Evolutionary conservation across 2,329 filamentous ascomycete genomes (phyloP), one percentile per base, ranked within the genome.

Genomic region (Penicillium sp.): DNA sequence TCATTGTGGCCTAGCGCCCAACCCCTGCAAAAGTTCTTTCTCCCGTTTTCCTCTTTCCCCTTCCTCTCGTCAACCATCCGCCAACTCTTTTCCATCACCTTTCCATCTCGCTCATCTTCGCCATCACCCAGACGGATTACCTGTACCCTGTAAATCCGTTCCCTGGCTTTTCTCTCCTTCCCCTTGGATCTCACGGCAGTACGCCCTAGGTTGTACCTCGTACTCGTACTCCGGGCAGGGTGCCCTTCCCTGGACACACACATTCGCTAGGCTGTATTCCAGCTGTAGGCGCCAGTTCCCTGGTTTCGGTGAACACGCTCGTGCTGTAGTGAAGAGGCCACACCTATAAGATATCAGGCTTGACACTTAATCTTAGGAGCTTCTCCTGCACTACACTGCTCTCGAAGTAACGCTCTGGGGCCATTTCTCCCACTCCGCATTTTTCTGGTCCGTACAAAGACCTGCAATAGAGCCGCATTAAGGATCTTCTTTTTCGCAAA

Each of bases 251-350:
- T 46, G 45, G 63, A 57, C 61, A 57, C 63, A 57, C 63, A 55
- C 54, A 62, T 54, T 66, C 67, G 61, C 66, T 71, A 69, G 63
- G 63, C 67, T 68, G 65, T 70, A 67, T 69, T 61, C 56, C 66
- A 69, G 69, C 69, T 70, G 69, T 71, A 71, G 68, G 68, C 63
- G 62, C 62, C 63, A 64, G 54, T 57, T 58, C 59, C 58, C 61
- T 62, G 55, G 58, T 55, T 60, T 64, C 63, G 48, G 58, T 60
- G 60, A 64, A 62, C 63, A 57, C 61, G 60, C 60, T 66, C 57
- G 64, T 64, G 64, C 69, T 62, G 69, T 72, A 73, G 70, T 69
- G 69, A 68, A 66, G 62, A 68, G 60, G 64, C 58, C 59, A 61
- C 52, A 40, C 50, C 57, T 60, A 61, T 62, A 63, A 62, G 48